phyloP scores from a whole-genome alignment of 2,329 filamentous ascomycete genomes.

The Tolypocladium inflatum region DNA sequence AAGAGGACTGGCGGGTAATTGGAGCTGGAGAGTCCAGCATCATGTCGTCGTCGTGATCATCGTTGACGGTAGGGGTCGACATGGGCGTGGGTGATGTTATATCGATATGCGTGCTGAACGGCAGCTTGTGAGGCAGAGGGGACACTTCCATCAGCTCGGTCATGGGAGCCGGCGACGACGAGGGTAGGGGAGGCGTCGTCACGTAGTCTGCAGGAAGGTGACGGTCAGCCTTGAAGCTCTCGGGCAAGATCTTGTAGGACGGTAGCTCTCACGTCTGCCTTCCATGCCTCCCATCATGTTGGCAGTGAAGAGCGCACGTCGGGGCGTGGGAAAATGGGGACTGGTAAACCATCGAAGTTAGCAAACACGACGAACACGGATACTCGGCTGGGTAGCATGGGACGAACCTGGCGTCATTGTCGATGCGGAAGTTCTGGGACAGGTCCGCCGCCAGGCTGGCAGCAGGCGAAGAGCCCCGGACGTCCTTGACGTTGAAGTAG shows the following conservation, averaged over 20 bases:
- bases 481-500: conserved; percentile 73
- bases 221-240: conserved; percentile 7
- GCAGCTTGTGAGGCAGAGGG: conserved; percentile 77
- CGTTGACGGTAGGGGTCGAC: conserved; percentile 25
- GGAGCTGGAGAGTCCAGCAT: conserved; percentile 48
- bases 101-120: conserved; percentile 56
- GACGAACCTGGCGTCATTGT: conserved; percentile 69
- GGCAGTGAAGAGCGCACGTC: conserved; percentile 30
- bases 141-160: conserved; percentile 89
- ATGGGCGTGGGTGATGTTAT: conserved; percentile 65
- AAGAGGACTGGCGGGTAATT: conserved; percentile 33
- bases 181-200: conserved; percentile 73
- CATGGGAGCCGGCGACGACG: conserved; percentile 67
- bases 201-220: conserved; percentile 48
- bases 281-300: conserved; percentile 26
- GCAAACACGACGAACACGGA: not conserved
- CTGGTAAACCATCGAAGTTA: conserved; percentile 12
- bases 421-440: conserved; percentile 94
- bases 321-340: conserved; percentile 30
- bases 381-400: not conserved
- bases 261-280: conserved; percentile 19
- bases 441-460: conserved; percentile 86
- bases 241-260: not conserved
- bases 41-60: conserved; percentile 32
- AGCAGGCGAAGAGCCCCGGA: conserved; percentile 81